Evolutionary conservation across 495 filamentous ascomycete species (phyloP).

Genomic region (Friedmanniomyces simplex): DNA sequence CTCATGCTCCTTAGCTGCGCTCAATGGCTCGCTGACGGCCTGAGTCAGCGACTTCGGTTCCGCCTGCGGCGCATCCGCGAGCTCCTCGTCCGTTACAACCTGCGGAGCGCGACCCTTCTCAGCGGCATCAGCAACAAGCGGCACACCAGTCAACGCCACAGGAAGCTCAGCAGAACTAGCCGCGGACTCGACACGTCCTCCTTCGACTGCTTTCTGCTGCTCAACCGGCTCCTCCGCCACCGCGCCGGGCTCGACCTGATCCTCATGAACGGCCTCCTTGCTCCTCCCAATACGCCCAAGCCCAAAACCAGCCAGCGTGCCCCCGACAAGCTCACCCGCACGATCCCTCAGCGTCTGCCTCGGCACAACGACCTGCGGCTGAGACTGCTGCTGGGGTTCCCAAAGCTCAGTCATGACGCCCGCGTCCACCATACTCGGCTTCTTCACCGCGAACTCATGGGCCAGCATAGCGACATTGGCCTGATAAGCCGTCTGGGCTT

Average conservation of each 20-base stretch:
- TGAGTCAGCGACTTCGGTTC: constrained; percentile 3
- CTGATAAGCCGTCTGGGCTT: constrained; percentile 1
- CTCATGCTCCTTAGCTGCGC: background rate
- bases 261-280: background rate
- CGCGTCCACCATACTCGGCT: constrained; percentile 46
- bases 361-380: too few relatives aligned
- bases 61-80: background rate
- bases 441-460: constrained; percentile 5
- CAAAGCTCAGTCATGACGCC: constrained; percentile 82
- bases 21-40: background rate
- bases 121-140: background rate
- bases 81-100: background rate
- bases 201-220: background rate
- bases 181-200: background rate
- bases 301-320: constrained; percentile 23
- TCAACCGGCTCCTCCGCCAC: background rate
- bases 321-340: constrained; percentile 16
- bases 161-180: background rate
- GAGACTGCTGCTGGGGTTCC: constrained; percentile 32
- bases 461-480: constrained; percentile 8
- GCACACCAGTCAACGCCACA: background rate
- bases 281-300: constrained; percentile 5
- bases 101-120: background rate
- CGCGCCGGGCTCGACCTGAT: background rate
- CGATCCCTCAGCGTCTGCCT: constrained; percentile 5